Evolutionary conservation across 352 stramenopile genomes (phyloP), one percentile per base, ranked within the genome.

Genomic region (Phytophthora fragariae): DNA sequence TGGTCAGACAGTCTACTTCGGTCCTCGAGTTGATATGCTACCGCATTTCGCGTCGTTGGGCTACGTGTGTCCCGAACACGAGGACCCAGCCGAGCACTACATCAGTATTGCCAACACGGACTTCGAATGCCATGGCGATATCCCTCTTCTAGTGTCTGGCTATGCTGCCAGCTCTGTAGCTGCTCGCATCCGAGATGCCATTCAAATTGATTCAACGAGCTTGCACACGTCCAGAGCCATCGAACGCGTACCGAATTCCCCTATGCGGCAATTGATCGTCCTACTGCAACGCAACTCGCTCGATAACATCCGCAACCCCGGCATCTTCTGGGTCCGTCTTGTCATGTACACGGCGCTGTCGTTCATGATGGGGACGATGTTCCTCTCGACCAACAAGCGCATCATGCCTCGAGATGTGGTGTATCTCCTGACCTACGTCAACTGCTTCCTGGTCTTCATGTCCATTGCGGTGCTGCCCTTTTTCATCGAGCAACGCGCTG

Each of bases 401-500:
- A 69, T 77, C 31, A 72, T 77, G 52, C 37, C 72, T 27, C 33
- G 73, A 0, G 73, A 83, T 35, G 65, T 86, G 4, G 81, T 90
- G 44, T 81, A 88, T 10, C 75, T 97, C 19, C 66, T 98, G 9
- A 97, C 96, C 52, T 97, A 95, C 73, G 82, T 91, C 24, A 88
- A 95, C 31, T 90, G 88, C 19, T 98, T 98, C 73, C 80, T 97
- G 39, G 89, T 96, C 21, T 98, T 97, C 75, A 98, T 98, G 91
- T 93, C 81, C 17, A 86, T 98, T 24, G 92, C 92, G 0, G 86
- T 86, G 7, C 69, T 98, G 21, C 92, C 93, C 5, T 91, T 92
- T 50, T 88, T 96, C 55, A 92, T 98, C 68, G 85, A 97, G 47
- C 83, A 97, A 62, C 82, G 92, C 49, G 81, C 79, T 3, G 92